A percentile compares a stretch with the other conserved stretches of the same genome.
These are phyloP conservation scores for Penicillium daleae DNA, from an alignment of 495 filamentous ascomycete genomes.

Conservation along the genomic window DNA sequence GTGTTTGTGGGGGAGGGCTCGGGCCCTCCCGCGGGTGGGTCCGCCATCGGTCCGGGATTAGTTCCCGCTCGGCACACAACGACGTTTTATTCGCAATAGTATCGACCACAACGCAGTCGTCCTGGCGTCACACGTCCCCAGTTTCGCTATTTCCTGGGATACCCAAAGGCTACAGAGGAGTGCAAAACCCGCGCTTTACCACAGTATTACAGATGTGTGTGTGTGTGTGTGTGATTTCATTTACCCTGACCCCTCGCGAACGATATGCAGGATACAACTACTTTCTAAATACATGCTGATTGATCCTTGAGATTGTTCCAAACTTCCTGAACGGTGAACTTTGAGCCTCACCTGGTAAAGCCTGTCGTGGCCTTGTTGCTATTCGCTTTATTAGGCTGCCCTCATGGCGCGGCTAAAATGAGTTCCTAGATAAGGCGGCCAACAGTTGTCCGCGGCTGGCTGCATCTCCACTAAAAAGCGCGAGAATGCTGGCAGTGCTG, in stretches of 20 bases:
- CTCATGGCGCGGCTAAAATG: conserved; percentile 12
- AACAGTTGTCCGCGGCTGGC: conserved; percentile 5
- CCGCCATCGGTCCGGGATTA: not conserved
- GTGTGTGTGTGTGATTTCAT: too few relatives aligned
- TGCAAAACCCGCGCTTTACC: too few relatives aligned
- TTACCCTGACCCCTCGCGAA: too few relatives aligned
- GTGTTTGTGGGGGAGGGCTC: not conserved
- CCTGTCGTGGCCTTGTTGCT: conserved; percentile 4
- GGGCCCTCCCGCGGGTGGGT: not conserved
- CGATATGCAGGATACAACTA: conserved; percentile 13
- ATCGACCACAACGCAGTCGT: too few relatives aligned
- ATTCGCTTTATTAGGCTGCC: conserved; percentile 9
- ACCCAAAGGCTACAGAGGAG: too few relatives aligned
- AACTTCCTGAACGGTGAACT: conserved; percentile 9
- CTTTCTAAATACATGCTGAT: conserved; percentile 2
- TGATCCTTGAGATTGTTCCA: conserved; percentile 3
- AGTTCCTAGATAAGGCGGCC: not conserved
- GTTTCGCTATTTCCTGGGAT: too few relatives aligned
- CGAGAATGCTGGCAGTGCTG: conserved; percentile 13
- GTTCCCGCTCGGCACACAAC: too few relatives aligned
- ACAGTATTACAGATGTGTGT: too few relatives aligned
- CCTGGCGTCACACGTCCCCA: too few relatives aligned
- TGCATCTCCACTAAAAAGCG: conserved; percentile 12
- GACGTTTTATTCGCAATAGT: too few relatives aligned
- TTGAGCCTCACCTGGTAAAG: conserved; percentile 13